A percentile compares a stretch with the other conserved stretches of the same genome.
These are phyloP conservation scores for Penicillium sp. DNA, from an alignment of 2,329 filamentous ascomycete species.

Conservation along the genomic window DNA sequence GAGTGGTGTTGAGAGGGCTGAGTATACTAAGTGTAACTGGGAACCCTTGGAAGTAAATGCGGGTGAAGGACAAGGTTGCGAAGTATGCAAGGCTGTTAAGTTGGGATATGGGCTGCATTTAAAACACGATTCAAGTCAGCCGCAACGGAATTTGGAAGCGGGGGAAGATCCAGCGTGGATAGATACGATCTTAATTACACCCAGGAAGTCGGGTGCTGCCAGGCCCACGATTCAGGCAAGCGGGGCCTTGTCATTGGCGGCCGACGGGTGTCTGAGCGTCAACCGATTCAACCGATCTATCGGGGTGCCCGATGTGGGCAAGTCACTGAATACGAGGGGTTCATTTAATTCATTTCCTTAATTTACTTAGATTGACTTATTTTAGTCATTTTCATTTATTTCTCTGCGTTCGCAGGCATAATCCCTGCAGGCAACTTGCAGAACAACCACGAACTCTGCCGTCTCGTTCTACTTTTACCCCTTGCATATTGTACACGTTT, in stretches of 20 bases:
- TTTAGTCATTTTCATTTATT: not conserved
- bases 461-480: slow-evolving; percentile 12
- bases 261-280: slow-evolving; percentile 4
- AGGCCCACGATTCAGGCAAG: not conserved
- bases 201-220: slow-evolving; percentile 9
- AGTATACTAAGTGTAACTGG: not conserved
- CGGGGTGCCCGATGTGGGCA: slow-evolving; percentile 13
- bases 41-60: not conserved
- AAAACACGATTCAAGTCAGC: slow-evolving; percentile 16
- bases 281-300: slow-evolving; percentile 15
- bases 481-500: slow-evolving; percentile 12
- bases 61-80: not conserved
- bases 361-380: not conserved
- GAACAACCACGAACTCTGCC: not conserved
- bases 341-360: not conserved
- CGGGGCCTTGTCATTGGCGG: slow-evolving; percentile 9
- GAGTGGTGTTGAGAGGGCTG: not conserved
- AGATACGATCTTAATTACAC: slow-evolving; percentile 8
- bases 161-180: slow-evolving; percentile 10
- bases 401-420: not conserved
- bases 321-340: slow-evolving; percentile 1
- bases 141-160: slow-evolving; percentile 10
- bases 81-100: slow-evolving; percentile 4
- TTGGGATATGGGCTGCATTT: slow-evolving; percentile 20
- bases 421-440: slow-evolving; percentile 7